Base-by-base conservation (phyloP, 495 filamentous ascomycete species). In the Hypoxylon trugodes region DNA sequence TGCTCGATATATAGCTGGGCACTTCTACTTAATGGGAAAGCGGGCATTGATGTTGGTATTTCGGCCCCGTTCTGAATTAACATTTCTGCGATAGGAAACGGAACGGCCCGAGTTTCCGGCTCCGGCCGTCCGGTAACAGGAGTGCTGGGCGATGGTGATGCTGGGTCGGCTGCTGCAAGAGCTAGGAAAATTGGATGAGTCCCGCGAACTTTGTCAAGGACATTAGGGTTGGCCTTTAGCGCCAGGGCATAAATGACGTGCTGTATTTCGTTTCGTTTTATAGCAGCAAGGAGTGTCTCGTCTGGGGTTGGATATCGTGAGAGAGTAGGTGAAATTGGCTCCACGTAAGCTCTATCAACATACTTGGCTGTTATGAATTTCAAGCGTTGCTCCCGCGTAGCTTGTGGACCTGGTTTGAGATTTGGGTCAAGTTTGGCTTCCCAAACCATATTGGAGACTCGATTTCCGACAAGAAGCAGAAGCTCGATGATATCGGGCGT, bases 351-450 rank as follows among this genome's bases (percentile, higher is more conserved):
- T 55, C 87, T 81, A 5, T 97, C 90, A 26, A 90, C 90, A 66
- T 99, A 99, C 76, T 99, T 99, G 32, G 89, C 84, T 4, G 91
- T 97, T 70, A 99, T 98, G 71, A 97, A 99, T 61, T 83, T 89
- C 9, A 98, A 81, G 13, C 95, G 84, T 70, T 95, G 90, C 68
- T 99, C 95, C 21, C 95, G 86, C 2, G 88, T 93, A 7, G 96
- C 90, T 41, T 86, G 83, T 2, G 90, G 81, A 3, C 79, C 74
- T 6, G 92, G 94, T 67, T 95, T 97, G 26, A 81, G 72, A 18
- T 77, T 73, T 16, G 83, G 83, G 59, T 96, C 90, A 18, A 97
- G 79, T 46, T 76, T 93, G 19, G 92, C 90, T 77, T 99, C 95
- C 89, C 92, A 99, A 12, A 99, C 82, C 88, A 95, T 93, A 71